phyloP scores from a whole-genome alignment of 2,329 filamentous ascomycete genomes.

The Colletotrichum plurivorum region DNA sequence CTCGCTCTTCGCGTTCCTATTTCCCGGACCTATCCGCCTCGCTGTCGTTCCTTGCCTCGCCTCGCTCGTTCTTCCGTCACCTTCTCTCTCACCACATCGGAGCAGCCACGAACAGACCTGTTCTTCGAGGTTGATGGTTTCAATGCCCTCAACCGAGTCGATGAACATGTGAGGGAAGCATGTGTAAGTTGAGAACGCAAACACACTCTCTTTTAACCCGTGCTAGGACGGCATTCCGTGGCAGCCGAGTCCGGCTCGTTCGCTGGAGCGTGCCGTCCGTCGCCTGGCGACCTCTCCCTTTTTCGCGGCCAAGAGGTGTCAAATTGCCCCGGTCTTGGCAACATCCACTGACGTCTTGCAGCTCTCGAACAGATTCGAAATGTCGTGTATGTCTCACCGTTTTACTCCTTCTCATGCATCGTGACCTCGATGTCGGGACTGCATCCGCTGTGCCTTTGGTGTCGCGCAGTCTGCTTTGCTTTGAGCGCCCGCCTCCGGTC shows the following conservation, averaged over 20 bases:
- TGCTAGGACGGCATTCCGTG: not conserved
- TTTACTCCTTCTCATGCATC: slow-evolving; percentile 28
- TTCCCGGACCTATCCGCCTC: slow-evolving; percentile 22
- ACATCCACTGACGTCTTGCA: slow-evolving; percentile 54
- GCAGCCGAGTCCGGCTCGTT: not conserved
- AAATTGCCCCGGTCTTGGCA: slow-evolving; percentile 51
- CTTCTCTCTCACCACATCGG: slow-evolving; percentile 1
- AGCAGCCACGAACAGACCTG: slow-evolving; percentile 16
- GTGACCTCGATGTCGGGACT: slow-evolving; percentile 23
- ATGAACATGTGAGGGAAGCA: slow-evolving; percentile 58
- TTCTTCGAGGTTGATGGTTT: slow-evolving; percentile 37
- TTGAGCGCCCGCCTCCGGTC: not conserved
- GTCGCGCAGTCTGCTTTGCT: not conserved
- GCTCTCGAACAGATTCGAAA: slow-evolving; percentile 65
- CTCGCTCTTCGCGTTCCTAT: not conserved
- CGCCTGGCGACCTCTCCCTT: slow-evolving; percentile 8
- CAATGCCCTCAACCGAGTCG: slow-evolving; percentile 43
- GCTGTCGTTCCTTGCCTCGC: too few species aligned
- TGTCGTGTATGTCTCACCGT: slow-evolving; percentile 59
- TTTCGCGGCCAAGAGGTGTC: slow-evolving; percentile 46
- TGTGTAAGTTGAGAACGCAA: slow-evolving; percentile 53
- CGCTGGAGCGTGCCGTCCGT: not conserved
- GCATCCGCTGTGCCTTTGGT: too few species aligned
- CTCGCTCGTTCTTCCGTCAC: slow-evolving; percentile 3
- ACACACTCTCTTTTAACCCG: not conserved